Conservation (phyloP, 257 asterid genomes). For the Lavandula angustifolia region DNA sequence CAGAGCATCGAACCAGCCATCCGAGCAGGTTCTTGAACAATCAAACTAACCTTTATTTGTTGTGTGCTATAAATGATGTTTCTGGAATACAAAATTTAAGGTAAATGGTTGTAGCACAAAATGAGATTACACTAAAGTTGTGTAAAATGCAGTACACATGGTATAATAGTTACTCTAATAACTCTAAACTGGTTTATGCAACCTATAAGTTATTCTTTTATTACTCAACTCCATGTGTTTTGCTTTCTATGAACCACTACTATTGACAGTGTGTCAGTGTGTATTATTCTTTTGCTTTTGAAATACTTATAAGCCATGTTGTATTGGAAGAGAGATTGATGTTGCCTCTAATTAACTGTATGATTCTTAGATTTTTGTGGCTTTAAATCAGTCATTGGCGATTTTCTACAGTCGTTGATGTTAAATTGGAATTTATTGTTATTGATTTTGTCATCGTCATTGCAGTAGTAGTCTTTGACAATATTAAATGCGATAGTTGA, state of each 20-base stretch:
- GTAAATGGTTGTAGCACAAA: too few relatives aligned
- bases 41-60: background rate
- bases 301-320: background rate
- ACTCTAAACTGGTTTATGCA: background rate
- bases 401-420: too few relatives aligned
- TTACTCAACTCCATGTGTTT: background rate
- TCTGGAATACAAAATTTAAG: background rate
- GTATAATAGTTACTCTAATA: too few relatives aligned
- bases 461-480: too few relatives aligned
- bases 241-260: background rate
- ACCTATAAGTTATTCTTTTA: background rate
- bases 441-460: too few relatives aligned
- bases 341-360: background rate
- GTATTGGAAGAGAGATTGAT: background rate
- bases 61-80: conserved; percentile 5
- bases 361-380: background rate
- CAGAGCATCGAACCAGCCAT: conserved; percentile 81
- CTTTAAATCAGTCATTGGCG: too few relatives aligned
- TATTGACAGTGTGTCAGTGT: background rate
- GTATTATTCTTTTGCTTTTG: background rate
- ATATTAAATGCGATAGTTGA: too few relatives aligned
- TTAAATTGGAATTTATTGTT: too few relatives aligned
- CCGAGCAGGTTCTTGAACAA: conserved; percentile 64
- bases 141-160: too few relatives aligned
- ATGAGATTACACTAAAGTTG: too few relatives aligned